Evolutionary conservation across 2,329 filamentous ascomycete species (phyloP).

Genomic region (Aspergillus sp.): DNA sequence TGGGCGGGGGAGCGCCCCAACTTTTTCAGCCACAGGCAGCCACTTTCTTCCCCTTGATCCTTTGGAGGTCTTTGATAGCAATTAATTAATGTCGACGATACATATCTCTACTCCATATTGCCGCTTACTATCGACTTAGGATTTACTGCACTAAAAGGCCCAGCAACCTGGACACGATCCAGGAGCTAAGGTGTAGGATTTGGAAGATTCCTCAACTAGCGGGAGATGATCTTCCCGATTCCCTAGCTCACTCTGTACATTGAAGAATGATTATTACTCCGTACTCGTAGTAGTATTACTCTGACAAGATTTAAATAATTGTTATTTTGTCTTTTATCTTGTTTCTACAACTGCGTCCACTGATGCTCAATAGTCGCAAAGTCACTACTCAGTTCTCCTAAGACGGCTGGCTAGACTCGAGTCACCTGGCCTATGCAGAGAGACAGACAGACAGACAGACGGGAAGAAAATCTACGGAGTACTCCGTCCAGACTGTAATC

Average conservation of each 20-base stretch:
- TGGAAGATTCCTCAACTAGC: conserved; percentile 8
- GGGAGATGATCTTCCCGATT: too few species aligned
- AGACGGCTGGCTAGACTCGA: not conserved
- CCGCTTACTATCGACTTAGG: too few species aligned
- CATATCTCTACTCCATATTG: too few species aligned
- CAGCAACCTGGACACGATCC: conserved; percentile 6
- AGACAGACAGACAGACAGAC: too few species aligned
- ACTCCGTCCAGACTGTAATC: not conserved
- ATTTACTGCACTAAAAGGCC: not conserved
- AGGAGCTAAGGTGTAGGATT: conserved; percentile 7
- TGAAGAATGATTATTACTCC: too few species aligned
- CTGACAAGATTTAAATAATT: too few species aligned
- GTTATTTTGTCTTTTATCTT: too few species aligned
- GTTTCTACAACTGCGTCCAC: not conserved
- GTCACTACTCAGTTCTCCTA: not conserved
- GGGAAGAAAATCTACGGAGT: not conserved
- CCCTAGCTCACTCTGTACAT: too few species aligned
- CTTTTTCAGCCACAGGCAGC: conserved; percentile 1
- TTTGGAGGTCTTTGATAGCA: not conserved
- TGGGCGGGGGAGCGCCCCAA: too few species aligned
- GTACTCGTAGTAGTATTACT: too few species aligned
- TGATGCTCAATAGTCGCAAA: conserved; percentile 5
- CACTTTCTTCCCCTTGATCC: not conserved
- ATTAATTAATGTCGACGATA: too few species aligned
- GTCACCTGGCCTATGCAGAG: too few species aligned